These are phyloP conservation scores for Kurtzmaniella quercitrusa DNA, from an alignment of 1,139 yeast species.

Conservation along the genomic window DNA sequence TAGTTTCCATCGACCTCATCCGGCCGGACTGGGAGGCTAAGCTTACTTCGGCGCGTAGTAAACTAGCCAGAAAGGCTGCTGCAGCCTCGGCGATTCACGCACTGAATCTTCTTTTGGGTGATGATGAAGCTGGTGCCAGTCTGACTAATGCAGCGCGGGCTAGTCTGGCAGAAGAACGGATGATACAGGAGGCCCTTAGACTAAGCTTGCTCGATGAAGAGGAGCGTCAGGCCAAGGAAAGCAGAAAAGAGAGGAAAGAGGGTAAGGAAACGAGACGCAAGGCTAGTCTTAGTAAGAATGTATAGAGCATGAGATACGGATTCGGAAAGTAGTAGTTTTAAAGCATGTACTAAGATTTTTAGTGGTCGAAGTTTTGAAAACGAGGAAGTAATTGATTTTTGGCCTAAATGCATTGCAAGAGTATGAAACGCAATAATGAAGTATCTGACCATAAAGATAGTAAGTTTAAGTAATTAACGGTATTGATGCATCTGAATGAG, in stretches of 20 bases:
- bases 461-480: too few relatives aligned
- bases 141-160: constrained; percentile 2
- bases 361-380: too few relatives aligned
- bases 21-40: constrained; percentile 92
- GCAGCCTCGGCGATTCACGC: constrained; percentile 94
- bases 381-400: not conserved
- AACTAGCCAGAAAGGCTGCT: constrained; percentile 81
- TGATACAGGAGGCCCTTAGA: constrained; percentile 82
- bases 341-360: not conserved
- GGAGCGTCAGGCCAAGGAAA: constrained; percentile 20
- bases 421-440: too few relatives aligned
- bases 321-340: not conserved
- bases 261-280: constrained; percentile 11
- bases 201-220: constrained; percentile 70
- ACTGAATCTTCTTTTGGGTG: constrained; percentile 53
- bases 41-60: constrained; percentile 66
- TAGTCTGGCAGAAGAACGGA: constrained; percentile 58
- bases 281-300: constrained; percentile 3
- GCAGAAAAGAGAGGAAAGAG: constrained; percentile 10
- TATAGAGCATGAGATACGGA: not conserved
- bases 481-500: too few relatives aligned
- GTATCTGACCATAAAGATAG: too few relatives aligned
- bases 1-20: constrained; percentile 73
- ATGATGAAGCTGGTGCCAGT: constrained; percentile 18
- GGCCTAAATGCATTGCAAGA: too few relatives aligned